Evolutionary conservation across 768 basidiomycete species (phyloP).

Genomic region (Tephrocybe rancida): DNA sequence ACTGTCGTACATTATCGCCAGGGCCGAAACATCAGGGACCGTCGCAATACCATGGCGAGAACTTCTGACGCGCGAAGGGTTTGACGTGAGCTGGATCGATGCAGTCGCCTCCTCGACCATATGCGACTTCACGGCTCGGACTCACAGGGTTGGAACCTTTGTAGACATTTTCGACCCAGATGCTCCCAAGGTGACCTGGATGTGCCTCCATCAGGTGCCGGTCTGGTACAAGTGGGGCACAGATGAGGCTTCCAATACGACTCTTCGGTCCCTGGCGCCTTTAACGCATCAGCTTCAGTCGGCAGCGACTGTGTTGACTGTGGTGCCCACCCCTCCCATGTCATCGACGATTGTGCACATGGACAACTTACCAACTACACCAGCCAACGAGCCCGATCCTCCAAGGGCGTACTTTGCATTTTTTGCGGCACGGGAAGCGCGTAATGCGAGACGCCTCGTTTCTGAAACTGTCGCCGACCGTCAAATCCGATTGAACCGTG

Average conservation of each 20-base stretch:
- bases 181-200: neutral
- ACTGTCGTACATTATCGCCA: constrained; percentile 8
- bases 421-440: neutral
- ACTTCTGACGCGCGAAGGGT: neutral
- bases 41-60: neutral
- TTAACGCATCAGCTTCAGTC: neutral
- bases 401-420: neutral
- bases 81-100: neutral
- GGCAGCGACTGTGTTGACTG: neutral
- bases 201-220: neutral
- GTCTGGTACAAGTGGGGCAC: constrained; percentile 14
- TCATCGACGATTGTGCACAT: too few species aligned
- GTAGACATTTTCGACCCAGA: neutral
- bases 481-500: neutral
- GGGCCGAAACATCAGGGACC: neutral
- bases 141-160: neutral
- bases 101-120: neutral
- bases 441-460: neutral
- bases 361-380: too few species aligned
- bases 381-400: neutral
- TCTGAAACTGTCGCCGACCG: neutral
- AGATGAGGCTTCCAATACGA: neutral
- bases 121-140: neutral
- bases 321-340: too few species aligned
- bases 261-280: neutral